A percentile compares a stretch with the other conserved stretches of the same genome.
phyloP scores from a whole-genome alignment of 2,329 filamentous ascomycete genomes.

The Geosmithia flava region DNA sequence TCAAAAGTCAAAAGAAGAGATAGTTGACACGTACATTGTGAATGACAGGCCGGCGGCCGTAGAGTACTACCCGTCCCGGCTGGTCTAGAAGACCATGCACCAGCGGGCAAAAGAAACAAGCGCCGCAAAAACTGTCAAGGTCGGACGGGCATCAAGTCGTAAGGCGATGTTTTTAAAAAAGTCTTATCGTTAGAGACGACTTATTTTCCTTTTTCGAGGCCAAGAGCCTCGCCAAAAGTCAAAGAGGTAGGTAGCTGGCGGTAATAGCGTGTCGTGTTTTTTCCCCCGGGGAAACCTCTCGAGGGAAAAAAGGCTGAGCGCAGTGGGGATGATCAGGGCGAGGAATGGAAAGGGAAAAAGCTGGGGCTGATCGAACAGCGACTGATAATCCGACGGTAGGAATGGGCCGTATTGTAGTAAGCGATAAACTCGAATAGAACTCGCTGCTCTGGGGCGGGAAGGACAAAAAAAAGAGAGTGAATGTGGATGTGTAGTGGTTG shows the following conservation, averaged over 20 bases:
- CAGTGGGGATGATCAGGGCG: no score
- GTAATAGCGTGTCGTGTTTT: background rate
- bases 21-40: background rate
- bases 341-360: no score
- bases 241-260: background rate
- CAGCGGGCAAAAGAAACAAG: background rate
- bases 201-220: background rate
- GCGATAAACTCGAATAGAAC: no score
- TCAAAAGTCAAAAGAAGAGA: constrained; percentile 8
- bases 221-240: background rate
- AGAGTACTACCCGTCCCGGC: background rate
- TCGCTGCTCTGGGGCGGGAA: no score
- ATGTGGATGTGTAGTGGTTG: background rate
- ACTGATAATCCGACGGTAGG: no score
- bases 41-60: background rate
- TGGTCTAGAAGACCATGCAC: background rate
- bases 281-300: background rate
- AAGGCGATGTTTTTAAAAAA: background rate
- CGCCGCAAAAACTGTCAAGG: background rate
- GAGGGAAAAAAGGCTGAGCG: no score
- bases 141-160: background rate
- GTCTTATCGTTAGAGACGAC: no score
- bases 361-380: no score
- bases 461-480: no score
- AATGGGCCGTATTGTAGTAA: background rate